Conservation (phyloP, 2,329 filamentous ascomycete genomes). For the Clathrospora elynae region DNA sequence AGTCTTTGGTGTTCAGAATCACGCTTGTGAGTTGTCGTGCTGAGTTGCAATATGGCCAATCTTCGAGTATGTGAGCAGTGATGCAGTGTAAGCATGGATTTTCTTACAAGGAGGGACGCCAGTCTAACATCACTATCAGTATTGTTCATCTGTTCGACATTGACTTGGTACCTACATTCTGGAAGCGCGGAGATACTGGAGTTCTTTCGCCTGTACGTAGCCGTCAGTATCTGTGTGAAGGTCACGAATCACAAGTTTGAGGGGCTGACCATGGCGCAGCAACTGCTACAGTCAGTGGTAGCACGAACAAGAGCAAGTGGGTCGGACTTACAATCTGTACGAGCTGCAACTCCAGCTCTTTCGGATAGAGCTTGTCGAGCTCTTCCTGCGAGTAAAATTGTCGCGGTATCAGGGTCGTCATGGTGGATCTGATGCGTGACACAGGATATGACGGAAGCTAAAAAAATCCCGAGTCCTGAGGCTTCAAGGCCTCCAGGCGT, state of each 20-base stretch:
- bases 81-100: not conserved
- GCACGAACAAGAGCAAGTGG: not conserved
- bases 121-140: slow-evolving; percentile 25
- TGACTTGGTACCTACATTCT: slow-evolving; percentile 64
- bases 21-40: slow-evolving; percentile 72
- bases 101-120: slow-evolving; percentile 42
- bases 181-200: slow-evolving; percentile 85
- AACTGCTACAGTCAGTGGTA: slow-evolving; percentile 32
- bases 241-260: not conserved
- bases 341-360: slow-evolving; percentile 77
- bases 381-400: slow-evolving; percentile 80
- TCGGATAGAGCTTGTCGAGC: slow-evolving; percentile 79
- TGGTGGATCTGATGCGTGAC: slow-evolving; percentile 46
- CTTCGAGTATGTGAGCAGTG: slow-evolving; percentile 37
- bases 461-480: too few species aligned
- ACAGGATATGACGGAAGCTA: not conserved
- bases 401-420: slow-evolving; percentile 79
- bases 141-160: not conserved
- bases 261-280: slow-evolving; percentile 47
- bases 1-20: slow-evolving; percentile 60
- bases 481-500: too few species aligned
- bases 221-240: slow-evolving; percentile 7
- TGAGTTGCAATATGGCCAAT: slow-evolving; percentile 90
- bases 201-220: slow-evolving; percentile 69
- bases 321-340: slow-evolving; percentile 73